phyloP scores from a whole-genome alignment of 306 rosid genomes.

The Quercus robur region DNA sequence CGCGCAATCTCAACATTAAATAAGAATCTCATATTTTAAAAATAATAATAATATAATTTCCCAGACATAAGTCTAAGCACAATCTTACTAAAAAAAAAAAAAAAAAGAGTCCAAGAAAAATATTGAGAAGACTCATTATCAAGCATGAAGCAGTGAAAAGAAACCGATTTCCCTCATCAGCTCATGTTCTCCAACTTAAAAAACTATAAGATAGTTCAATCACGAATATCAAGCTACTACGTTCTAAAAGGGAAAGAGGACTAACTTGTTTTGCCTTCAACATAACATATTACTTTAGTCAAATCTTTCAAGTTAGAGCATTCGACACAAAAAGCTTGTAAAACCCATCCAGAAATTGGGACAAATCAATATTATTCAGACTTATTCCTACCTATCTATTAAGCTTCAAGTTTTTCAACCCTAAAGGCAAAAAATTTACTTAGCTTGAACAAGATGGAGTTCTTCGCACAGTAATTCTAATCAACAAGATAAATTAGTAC shows the following conservation, averaged over 20 bases:
- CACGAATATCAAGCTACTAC: background rate
- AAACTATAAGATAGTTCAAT: background rate
- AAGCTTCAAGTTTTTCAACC: background rate
- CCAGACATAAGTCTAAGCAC: too few relatives aligned
- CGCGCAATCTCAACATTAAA: background rate
- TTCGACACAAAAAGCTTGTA: background rate
- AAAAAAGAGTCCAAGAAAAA: too few relatives aligned
- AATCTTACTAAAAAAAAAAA: too few relatives aligned
- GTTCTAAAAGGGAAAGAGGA: background rate
- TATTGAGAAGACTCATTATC: background rate
- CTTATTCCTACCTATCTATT: background rate
- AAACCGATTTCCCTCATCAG: background rate
- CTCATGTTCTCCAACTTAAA: background rate
- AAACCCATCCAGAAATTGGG: background rate
- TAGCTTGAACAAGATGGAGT: background rate
- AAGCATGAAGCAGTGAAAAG: background rate
- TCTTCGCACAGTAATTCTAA: background rate
- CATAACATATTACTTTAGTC: background rate
- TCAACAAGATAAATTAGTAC: background rate
- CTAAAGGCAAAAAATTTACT: background rate
- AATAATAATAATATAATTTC: too few relatives aligned
- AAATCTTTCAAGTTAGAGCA: background rate
- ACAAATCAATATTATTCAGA: background rate
- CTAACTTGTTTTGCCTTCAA: background rate
- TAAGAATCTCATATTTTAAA: background rate